Percentiles rank a stretch among this genome's conserved stretches.
Evolutionary conservation across 176 grass and related monocot species (phyloP).

Genomic region (Elaeis guineensis): DNA sequence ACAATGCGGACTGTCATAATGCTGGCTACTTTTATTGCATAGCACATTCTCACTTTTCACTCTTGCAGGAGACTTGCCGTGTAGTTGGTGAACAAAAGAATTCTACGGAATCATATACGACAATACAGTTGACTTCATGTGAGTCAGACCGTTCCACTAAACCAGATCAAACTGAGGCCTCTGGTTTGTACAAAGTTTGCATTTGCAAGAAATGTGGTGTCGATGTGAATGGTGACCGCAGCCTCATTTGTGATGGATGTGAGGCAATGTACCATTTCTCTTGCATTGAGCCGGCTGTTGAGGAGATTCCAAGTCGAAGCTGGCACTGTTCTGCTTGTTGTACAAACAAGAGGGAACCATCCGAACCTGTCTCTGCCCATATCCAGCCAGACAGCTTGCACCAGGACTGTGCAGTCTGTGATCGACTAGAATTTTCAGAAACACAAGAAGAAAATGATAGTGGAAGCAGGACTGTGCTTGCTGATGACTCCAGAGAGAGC

Average conservation of each 20-base stretch:
- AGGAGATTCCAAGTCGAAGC: constrained; percentile 34
- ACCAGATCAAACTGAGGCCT: constrained; percentile 28
- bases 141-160: constrained; percentile 29
- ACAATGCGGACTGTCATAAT: no score
- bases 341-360: neutral
- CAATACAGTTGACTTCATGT: constrained; percentile 15
- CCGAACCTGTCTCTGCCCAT: constrained; percentile 10
- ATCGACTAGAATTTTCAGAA: constrained; percentile 31
- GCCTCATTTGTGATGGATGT: constrained; percentile 57
- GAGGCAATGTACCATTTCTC: constrained; percentile 45
- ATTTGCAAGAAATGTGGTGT: constrained; percentile 45
- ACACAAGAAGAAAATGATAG: constrained; percentile 19
- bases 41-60: neutral
- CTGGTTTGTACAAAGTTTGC: constrained; percentile 19
- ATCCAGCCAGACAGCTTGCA: constrained; percentile 18
- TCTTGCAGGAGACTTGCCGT: constrained; percentile 28
- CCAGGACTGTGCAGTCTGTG: constrained; percentile 35
- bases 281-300: constrained; percentile 38
- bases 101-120: constrained; percentile 21
- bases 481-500: constrained; percentile 26
- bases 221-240: constrained; percentile 28
- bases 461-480: constrained; percentile 1
- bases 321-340: constrained; percentile 60
- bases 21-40: no score
- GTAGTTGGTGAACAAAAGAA: constrained; percentile 25